phyloP scores from a whole-genome alignment of 2,329 filamentous ascomycete species.

The Akanthomyces muscarius region DNA sequence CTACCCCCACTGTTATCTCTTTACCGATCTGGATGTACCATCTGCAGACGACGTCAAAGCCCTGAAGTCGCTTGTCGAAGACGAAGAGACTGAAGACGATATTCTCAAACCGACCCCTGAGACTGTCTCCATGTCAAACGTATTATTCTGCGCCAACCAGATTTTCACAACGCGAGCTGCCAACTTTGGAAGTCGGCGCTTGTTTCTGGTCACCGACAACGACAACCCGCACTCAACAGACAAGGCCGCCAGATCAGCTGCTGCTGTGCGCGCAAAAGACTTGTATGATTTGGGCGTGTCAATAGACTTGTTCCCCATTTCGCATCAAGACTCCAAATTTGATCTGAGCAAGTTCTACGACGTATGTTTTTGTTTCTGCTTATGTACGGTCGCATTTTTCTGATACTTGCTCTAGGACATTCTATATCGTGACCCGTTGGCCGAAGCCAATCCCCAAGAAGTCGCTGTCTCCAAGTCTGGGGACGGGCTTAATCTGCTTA shows the following conservation, averaged over 20 bases:
- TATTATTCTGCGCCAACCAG: slow-evolving; percentile 93
- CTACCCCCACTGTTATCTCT: slow-evolving; percentile 90
- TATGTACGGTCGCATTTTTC: neutral
- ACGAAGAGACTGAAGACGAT: slow-evolving; percentile 66
- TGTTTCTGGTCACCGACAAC: slow-evolving; percentile 96
- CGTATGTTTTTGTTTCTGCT: slow-evolving; percentile 43
- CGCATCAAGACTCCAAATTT: slow-evolving; percentile 65
- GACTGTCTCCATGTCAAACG: slow-evolving; percentile 74
- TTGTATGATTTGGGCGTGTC: slow-evolving; percentile 88
- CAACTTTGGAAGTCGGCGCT: slow-evolving; percentile 84
- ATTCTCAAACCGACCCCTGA: slow-evolving; percentile 68
- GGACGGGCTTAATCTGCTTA: slow-evolving; percentile 74
- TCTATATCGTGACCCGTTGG: slow-evolving; percentile 73
- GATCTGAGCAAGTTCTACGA: slow-evolving; percentile 87
- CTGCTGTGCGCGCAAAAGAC: slow-evolving; percentile 86
- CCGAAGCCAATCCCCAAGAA: slow-evolving; percentile 55
- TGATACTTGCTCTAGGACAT: slow-evolving; percentile 61
- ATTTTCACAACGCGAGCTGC: slow-evolving; percentile 93
- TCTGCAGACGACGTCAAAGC: slow-evolving; percentile 81
- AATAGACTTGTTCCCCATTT: slow-evolving; percentile 92
- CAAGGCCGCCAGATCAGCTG: slow-evolving; percentile 68
- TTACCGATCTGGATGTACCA: slow-evolving; percentile 83
- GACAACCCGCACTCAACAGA: slow-evolving; percentile 76
- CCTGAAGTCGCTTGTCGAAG: slow-evolving; percentile 71
- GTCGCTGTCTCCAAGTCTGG: slow-evolving; percentile 63